Conservation (phyloP, 169 alveolate species). For the Plasmodium ovale region DNA sequence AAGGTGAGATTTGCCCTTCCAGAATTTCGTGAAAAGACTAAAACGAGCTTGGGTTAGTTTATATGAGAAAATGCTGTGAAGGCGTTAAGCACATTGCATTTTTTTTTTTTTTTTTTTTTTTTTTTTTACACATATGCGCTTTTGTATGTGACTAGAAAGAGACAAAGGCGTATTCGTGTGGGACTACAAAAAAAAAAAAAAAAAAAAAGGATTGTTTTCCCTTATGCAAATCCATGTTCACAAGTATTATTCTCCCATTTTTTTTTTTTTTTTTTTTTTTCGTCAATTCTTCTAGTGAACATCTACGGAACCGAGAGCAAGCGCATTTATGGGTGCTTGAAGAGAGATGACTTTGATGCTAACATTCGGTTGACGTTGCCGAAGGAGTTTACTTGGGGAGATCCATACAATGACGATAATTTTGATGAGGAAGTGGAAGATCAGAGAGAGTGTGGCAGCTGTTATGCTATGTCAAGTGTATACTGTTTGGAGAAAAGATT, state of each 20-base stretch:
- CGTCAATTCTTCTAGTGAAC: not conserved
- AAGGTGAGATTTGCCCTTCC: constrained; percentile 11
- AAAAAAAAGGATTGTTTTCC: constrained; percentile 16
- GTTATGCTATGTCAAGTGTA: constrained; percentile 93
- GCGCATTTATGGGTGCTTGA: constrained; percentile 30
- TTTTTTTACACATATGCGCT: not conserved
- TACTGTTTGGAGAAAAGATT: constrained; percentile 89
- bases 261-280: not conserved
- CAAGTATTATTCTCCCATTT: not conserved
- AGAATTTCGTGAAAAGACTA: constrained; percentile 6
- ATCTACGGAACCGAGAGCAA: constrained; percentile 6
- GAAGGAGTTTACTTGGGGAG: constrained; percentile 85
- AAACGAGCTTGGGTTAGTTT: constrained; percentile 9
- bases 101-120: not conserved
- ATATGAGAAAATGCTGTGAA: too few species aligned
- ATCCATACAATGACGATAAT: constrained; percentile 79
- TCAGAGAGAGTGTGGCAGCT: constrained; percentile 96
- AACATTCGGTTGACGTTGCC: constrained; percentile 78
- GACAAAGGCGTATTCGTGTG: too few species aligned
- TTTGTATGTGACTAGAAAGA: not conserved
- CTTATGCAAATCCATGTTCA: not conserved
- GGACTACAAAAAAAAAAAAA: too few species aligned
- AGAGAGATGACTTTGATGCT: not conserved
- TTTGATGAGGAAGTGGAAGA: constrained; percentile 74
- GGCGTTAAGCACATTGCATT: not conserved